Evolutionary conservation across 106 monocot species (phyloP), one percentile per base, ranked within the genome.

Genomic region (Narthecium ossifragum): DNA sequence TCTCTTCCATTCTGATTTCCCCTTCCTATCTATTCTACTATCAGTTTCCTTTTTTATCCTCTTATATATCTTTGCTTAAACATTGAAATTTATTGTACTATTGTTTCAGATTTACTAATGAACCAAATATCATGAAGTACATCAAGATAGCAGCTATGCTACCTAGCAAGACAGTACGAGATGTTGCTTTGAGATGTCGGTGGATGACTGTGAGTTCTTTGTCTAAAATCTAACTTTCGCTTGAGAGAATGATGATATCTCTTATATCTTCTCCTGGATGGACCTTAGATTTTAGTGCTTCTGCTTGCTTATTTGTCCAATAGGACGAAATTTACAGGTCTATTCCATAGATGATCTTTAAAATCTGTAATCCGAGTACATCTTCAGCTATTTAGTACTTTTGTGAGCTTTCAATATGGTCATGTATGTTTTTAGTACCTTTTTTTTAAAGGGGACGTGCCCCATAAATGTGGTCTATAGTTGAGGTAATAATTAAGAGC

Each of bases 151-250:
- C 90, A 37, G 72, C 81, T 1, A 60, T 47, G 25, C 33, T 90
- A 34, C 72, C 56, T 10, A 59, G 70, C 31, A 90, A 90, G 66
- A 81, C 78, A 22, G 85, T 85, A 21, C 64, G 90, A 37, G 90
- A 90, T 65, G 85, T 90, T 26, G 90, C 75, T 24, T 70, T 81
- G 48, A 74, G 85, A 63, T 85, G 81, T 39, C 72, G 63, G 8
- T 90, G 90, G 90, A 70, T 90, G 73, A 70, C 27, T n/a, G 90
- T 85, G 49, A 75, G 85, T 75, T 59, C 49, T 57, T 32, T 9
- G 28, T n/a, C n/a, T n/a, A n/a, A n/a, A 43, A 43, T 43, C 4
- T 43, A 43, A 17, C 18, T 17, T 18, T 17, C 17, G 17, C 14
- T 18, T 43, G 43, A 43, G 18, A 43, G 14, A 18, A 13, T 0